Evolutionary conservation across 768 basidiomycete species (phyloP).

Genomic region (Rhodotorula paludigena): DNA sequence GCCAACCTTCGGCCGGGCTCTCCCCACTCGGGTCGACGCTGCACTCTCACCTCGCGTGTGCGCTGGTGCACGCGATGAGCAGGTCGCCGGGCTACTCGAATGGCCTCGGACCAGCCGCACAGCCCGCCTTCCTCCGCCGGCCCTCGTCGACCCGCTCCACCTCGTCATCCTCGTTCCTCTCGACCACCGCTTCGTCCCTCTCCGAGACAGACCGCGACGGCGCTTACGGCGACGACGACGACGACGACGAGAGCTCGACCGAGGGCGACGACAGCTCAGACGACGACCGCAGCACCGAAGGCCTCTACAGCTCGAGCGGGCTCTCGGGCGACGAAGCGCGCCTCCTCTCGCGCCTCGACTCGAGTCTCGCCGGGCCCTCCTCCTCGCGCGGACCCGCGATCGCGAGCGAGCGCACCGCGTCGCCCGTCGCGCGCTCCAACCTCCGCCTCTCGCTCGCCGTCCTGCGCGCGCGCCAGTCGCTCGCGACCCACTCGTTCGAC

Average conservation of each 20-base stretch:
- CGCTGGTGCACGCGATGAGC: too few species aligned
- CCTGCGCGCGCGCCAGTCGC: conserved; percentile 15
- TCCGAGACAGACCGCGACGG: background rate
- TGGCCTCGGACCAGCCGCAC: too few species aligned
- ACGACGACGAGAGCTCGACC: background rate
- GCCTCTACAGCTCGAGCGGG: background rate
- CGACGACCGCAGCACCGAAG: background rate
- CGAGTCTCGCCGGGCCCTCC: background rate
- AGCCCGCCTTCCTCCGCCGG: background rate
- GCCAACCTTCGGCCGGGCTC: too few species aligned
- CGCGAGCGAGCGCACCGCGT: background rate
- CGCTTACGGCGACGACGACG: background rate
- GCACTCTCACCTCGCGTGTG: too few species aligned
- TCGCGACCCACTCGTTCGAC: background rate
- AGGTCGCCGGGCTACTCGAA: too few species aligned
- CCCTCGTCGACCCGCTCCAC: background rate
- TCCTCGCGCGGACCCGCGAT: too few species aligned
- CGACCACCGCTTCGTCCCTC: background rate
- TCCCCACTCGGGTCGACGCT: too few species aligned
- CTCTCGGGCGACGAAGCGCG: conserved; percentile 2
- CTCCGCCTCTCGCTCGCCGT: conserved; percentile 29
- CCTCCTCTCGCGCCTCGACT: conserved; percentile 3
- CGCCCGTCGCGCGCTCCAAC: background rate
- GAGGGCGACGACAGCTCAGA: conserved; percentile 1
- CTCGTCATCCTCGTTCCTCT: conserved; percentile 1